phyloP scores from a whole-genome alignment of 2,329 filamentous ascomycete genomes.

The Pseudocercospora fuligena region DNA sequence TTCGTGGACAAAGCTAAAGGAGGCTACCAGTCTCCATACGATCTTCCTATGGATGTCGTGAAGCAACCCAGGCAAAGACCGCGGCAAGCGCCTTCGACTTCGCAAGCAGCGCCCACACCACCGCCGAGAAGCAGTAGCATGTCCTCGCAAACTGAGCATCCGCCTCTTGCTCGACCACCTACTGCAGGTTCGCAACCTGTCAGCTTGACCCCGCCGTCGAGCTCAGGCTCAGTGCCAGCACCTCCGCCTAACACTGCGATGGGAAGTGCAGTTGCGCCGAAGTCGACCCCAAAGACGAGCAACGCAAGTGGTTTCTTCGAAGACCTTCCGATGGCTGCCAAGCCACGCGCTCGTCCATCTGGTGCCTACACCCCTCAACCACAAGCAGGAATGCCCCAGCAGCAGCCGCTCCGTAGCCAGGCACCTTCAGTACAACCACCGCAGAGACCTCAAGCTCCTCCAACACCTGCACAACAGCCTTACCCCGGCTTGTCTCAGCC shows the following conservation, averaged over 20 bases:
- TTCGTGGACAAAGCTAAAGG: slow-evolving; percentile 90
- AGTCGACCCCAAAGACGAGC: slow-evolving; percentile 36
- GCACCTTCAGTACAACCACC: slow-evolving; percentile 26
- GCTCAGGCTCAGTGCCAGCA: slow-evolving; percentile 39
- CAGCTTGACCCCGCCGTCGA: slow-evolving; percentile 47
- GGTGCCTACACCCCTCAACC: slow-evolving; percentile 36
- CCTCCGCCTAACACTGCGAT: slow-evolving; percentile 22
- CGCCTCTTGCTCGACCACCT: slow-evolving; percentile 16
- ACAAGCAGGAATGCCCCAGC: slow-evolving; percentile 16
- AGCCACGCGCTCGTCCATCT: slow-evolving; percentile 42
- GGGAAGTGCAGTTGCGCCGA: slow-evolving; percentile 22
- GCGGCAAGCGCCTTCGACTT: slow-evolving; percentile 37
- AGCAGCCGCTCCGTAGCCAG: slow-evolving; percentile 23
- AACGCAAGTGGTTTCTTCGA: slow-evolving; percentile 54
- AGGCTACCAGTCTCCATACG: slow-evolving; percentile 92
- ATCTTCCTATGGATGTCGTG: slow-evolving; percentile 86
- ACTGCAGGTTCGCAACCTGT: slow-evolving; percentile 9
- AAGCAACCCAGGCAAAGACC: slow-evolving; percentile 66
- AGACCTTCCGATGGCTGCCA: slow-evolving; percentile 52
- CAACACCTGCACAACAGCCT: slow-evolving; percentile 30
- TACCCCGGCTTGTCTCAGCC: slow-evolving; percentile 46
- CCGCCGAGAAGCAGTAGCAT: slow-evolving; percentile 64
- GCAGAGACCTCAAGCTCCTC: slow-evolving; percentile 28
- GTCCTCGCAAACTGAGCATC: slow-evolving; percentile 21
- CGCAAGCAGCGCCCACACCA: slow-evolving; percentile 50